These are phyloP conservation scores for Coniochaeta ligniaria DNA, from an alignment of 2,329 filamentous ascomycete species.

Conservation along the genomic window DNA sequence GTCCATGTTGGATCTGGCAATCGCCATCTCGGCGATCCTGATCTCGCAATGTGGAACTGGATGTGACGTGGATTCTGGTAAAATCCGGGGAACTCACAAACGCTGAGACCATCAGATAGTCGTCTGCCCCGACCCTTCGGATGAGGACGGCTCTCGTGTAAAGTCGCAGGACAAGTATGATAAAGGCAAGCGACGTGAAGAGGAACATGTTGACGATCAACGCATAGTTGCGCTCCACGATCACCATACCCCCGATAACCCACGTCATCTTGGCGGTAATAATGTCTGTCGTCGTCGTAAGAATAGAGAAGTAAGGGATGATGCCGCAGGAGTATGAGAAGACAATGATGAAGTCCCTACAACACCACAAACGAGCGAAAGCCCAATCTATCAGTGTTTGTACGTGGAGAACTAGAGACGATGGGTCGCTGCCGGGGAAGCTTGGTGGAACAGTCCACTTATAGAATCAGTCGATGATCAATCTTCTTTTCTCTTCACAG, in stretches of 20 bases:
- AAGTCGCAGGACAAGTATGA: conserved; percentile 10
- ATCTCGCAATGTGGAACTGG: not conserved
- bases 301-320: not conserved
- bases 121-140: conserved; percentile 12
- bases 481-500: not conserved
- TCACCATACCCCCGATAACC: conserved; percentile 6
- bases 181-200: conserved; percentile 12
- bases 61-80: not conserved
- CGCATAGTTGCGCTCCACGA: conserved; percentile 4
- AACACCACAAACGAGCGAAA: not conserved
- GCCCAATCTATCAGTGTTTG: not conserved
- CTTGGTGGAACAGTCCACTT: not conserved
- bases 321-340: not conserved
- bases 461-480: not conserved
- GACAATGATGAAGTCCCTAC: not conserved
- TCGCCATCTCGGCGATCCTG: not conserved
- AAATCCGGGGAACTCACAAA: conserved; percentile 8
- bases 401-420: not conserved
- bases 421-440: not conserved
- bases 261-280: not conserved
- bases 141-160: conserved; percentile 11
- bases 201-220: conserved; percentile 10
- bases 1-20: not conserved
- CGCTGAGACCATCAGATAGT: conserved; percentile 10
- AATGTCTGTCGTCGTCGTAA: not conserved